A percentile compares a stretch with the other conserved stretches of the same genome.
These are phyloP conservation scores for Passiflora organensis DNA, from an alignment of 345 rosid species.

Conservation along the genomic window DNA sequence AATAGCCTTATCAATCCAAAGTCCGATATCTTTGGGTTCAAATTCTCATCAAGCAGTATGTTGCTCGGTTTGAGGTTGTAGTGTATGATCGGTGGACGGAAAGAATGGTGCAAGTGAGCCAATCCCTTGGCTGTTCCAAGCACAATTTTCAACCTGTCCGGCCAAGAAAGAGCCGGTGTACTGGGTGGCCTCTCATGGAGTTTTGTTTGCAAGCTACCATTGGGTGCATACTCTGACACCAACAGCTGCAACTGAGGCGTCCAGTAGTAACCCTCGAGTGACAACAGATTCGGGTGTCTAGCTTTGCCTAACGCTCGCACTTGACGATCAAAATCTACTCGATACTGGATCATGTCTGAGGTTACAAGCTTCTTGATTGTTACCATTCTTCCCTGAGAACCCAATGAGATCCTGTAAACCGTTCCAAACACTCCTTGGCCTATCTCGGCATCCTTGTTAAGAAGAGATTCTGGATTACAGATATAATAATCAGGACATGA, in stretches of 20 bases:
- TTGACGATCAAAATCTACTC: conserved; percentile 75
- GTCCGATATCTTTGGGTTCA: conserved; percentile 68
- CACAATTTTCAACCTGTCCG: conserved; percentile 55
- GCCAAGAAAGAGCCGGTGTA: conserved; percentile 59
- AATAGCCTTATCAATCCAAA: conserved; percentile 71
- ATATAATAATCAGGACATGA: conserved; percentile 37
- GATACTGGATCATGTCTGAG: conserved; percentile 49
- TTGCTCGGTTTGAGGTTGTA: conserved; percentile 76
- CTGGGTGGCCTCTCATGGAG: conserved; percentile 56
- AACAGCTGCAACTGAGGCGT: conserved; percentile 64
- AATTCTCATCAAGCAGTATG: conserved; percentile 64
- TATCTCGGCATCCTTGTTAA: conserved; percentile 63
- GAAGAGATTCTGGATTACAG: conserved; percentile 54
- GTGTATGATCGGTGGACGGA: conserved; percentile 76
- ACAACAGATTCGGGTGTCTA: conserved; percentile 59
- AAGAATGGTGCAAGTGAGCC: conserved; percentile 70
- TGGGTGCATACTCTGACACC: conserved; percentile 61
- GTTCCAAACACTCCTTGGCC: conserved; percentile 91
- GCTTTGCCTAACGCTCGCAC: conserved; percentile 62
- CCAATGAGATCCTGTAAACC: conserved; percentile 62
- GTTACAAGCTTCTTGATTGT: conserved; percentile 65
- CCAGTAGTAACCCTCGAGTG: conserved; percentile 75
- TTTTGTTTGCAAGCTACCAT: conserved; percentile 70
- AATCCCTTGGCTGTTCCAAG: conserved; percentile 86
- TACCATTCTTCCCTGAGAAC: conserved; percentile 47